Evolutionary conservation across 176 grass and related monocot species (phyloP).

Genomic region (Oryza rufipogon): DNA sequence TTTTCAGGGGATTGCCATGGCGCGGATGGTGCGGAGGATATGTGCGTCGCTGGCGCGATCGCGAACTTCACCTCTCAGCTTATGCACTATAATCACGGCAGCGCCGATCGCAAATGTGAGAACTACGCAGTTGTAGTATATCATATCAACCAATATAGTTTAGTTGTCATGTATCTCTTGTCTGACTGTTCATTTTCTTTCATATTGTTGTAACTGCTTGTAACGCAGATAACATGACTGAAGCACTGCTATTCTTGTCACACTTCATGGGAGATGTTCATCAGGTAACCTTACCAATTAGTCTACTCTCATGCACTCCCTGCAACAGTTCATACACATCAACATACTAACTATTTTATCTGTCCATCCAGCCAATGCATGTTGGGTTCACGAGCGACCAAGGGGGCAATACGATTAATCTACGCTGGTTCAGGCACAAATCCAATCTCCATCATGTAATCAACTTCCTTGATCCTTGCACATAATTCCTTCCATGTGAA

Average conservation of each 20-base stretch:
- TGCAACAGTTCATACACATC: too few species aligned
- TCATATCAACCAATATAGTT: neutral
- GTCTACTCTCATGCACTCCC: neutral
- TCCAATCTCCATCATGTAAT: conserved; percentile 85
- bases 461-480: neutral
- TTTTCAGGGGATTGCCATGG: conserved; percentile 76
- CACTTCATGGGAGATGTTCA: conserved; percentile 98
- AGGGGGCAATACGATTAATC: conserved; percentile 75
- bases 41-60: conserved; percentile 87
- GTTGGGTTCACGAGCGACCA: conserved; percentile 83
- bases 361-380: conserved; percentile 79
- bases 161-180: neutral
- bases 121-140: conserved; percentile 23
- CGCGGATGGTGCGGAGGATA: conserved; percentile 51
- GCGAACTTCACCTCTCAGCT: conserved; percentile 85
- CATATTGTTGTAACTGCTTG: neutral
- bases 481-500: neutral
- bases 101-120: conserved; percentile 75
- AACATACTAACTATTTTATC: neutral
- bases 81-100: conserved; percentile 76
- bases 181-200: conserved; percentile 10
- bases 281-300: conserved; percentile 45
- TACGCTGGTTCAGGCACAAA: conserved; percentile 78
- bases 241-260: conserved; percentile 80
- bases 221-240: conserved; percentile 76